Conservation (phyloP, 202 grass and related monocot genomes). For the Carex sylvatica region DNA sequence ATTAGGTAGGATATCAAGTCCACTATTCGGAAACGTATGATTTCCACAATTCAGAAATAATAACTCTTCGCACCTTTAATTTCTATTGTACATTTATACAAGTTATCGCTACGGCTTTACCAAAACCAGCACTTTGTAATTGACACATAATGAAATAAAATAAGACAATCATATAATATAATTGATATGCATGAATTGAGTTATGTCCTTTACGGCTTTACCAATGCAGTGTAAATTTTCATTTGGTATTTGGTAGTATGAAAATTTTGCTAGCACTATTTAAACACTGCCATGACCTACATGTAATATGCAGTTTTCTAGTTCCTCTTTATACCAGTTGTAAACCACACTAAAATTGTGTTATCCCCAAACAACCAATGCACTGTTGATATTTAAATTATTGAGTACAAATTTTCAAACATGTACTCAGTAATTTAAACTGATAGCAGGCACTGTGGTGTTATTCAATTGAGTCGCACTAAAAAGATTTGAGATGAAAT, state of each 20-base stretch:
- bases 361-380: neutral
- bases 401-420: neutral
- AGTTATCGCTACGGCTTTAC: no score
- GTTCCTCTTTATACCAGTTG: neutral
- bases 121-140: neutral
- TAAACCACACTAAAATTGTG: neutral
- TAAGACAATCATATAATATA: neutral
- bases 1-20: no score
- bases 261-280: neutral
- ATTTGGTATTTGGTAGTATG: neutral
- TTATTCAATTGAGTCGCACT: no score
- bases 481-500: no score
- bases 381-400: neutral
- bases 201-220: neutral
- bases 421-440: no score
- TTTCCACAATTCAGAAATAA: no score
- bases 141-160: neutral
- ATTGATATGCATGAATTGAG: neutral
- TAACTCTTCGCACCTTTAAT: no score
- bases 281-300: neutral
- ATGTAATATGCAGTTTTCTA: neutral
- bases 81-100: no score
- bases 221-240: neutral
- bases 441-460: no score
- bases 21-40: no score